Base-by-base conservation (phyloP, 2,329 filamentous ascomycete genomes). In the Trichoderma arundinaceum region DNA sequence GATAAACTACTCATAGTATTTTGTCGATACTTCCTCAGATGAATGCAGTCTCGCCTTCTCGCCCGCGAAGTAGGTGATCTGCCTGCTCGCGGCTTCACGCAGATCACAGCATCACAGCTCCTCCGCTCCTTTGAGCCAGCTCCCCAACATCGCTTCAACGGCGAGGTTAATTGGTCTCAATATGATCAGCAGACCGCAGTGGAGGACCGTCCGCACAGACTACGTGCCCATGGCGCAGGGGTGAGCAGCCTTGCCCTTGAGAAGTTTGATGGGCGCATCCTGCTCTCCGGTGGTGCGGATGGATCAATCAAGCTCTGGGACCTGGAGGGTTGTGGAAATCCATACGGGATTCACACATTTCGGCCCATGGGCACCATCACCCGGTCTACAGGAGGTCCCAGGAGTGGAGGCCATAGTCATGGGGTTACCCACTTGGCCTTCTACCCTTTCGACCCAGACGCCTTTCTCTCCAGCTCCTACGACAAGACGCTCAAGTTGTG, bases 281-380 rank as follows among this genome's bases (percentile, higher is more conserved):
- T 97, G 68, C 78, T 97, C 1, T 96, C 94, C 0, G 94, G 92
- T 4, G 93, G 94, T 35, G 90, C 92, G 4, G 92, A 97, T 74
- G 92, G 91, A 9, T 91, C 90, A 0, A 87, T 97, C 73, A 91
- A 89, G 70, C 79, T 97, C 52, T 97, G 94, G 94, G 90, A 97
- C 77, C 84, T 97, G 7, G 91, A 96, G 72, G 80, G 84, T 57
- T 80, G 82, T 70, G 75, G 74, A 12, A 81, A 81, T 67, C 77
- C 80, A 6, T 80, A 78, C 68, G 75, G 68, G 67, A 76, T 76
- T 41, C 83, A 82, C 72, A 83, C 75, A 17, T 89, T 84, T 71
- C 82, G 79, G 7, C 86, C 91, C 2, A 75, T 84, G 19, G 83
- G 81, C 57, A 80, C 80, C 28, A 80, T 87, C 56, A 72, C 79